A percentile compares a stretch with the other conserved stretches of the same genome.
These are phyloP conservation scores for Microbotryum intermedium DNA, from an alignment of 1,284 basidiomycete genomes.

Conservation along the genomic window DNA sequence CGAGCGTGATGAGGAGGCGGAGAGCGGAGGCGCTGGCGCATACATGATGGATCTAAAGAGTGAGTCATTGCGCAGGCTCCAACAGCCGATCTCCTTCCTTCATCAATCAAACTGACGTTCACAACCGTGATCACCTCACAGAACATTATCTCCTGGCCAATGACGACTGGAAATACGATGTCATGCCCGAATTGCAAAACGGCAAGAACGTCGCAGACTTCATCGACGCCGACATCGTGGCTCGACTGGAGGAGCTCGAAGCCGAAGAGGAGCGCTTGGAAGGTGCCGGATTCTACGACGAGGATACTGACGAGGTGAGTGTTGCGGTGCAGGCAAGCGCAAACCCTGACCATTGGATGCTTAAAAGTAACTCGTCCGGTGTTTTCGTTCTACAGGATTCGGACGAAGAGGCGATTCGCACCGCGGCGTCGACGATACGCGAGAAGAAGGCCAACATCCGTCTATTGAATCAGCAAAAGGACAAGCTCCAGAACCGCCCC, in stretches of 20 bases:
- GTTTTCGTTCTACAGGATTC: conserved; percentile 52
- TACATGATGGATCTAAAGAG: conserved; percentile 83
- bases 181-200: conserved; percentile 91
- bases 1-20: conserved; percentile 68
- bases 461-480: conserved; percentile 72
- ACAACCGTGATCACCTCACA: conserved; percentile 1
- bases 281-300: conserved; percentile 88
- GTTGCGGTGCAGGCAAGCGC: too few relatives aligned
- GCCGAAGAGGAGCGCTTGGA: conserved; percentile 90
- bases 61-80: conserved; percentile 42
- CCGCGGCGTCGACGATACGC: conserved; percentile 58
- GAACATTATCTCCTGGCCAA: conserved; percentile 68
- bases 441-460: conserved; percentile 59
- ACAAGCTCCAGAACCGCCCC: conserved; percentile 76
- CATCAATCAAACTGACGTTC: too few relatives aligned
- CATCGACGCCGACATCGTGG: conserved; percentile 95
- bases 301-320: conserved; percentile 63
- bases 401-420: conserved; percentile 73
- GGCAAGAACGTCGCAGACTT: conserved; percentile 99
- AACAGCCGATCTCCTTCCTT: background rate
- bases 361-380: conserved; percentile 1
- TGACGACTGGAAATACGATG: conserved; percentile 91
- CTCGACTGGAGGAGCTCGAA: conserved; percentile 94
- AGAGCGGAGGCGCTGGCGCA: conserved; percentile 78
- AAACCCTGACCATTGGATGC: background rate